Evolutionary conservation across 768 basidiomycete genomes (phyloP).

Genomic region (Pulveroboletus sp.): DNA sequence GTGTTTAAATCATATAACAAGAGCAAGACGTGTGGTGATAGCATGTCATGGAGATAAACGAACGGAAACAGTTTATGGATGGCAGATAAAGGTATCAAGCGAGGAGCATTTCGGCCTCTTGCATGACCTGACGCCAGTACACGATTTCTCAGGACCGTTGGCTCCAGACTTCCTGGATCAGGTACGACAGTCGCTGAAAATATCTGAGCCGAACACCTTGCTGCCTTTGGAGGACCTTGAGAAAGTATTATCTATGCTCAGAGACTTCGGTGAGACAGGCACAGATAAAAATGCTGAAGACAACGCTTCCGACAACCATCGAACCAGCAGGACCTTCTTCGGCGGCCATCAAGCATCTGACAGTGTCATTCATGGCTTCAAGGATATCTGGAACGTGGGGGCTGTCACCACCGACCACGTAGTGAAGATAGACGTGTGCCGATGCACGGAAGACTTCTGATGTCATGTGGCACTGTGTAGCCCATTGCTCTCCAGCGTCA

Average conservation of each 20-base stretch:
- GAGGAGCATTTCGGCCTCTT: slow-evolving; percentile 50
- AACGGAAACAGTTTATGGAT: background rate
- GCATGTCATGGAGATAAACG: background rate
- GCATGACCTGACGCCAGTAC: slow-evolving; percentile 60
- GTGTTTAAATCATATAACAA: slow-evolving; percentile 10
- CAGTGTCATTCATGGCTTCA: slow-evolving; percentile 49
- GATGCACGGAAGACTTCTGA: slow-evolving; percentile 71
- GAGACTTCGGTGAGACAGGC: slow-evolving; percentile 61
- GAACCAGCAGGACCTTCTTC: slow-evolving; percentile 37
- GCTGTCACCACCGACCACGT: slow-evolving; percentile 70
- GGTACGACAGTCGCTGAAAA: slow-evolving; percentile 44
- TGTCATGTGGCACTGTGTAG: slow-evolving; percentile 41
- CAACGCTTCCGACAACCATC: slow-evolving; percentile 69
- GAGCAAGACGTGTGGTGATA: background rate
- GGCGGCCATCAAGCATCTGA: slow-evolving; percentile 42
- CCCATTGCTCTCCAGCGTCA: slow-evolving; percentile 9
- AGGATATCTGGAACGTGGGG: slow-evolving; percentile 64
- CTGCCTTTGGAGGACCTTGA: slow-evolving; percentile 46
- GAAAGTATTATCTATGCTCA: slow-evolving; percentile 41
- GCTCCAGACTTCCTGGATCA: slow-evolving; percentile 62
- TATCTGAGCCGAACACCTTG: slow-evolving; percentile 60
- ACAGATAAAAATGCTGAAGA: slow-evolving; percentile 72
- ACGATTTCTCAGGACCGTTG: slow-evolving; percentile 41
- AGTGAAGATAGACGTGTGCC: slow-evolving; percentile 69
- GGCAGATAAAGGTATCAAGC: slow-evolving; percentile 42